phyloP scores from a whole-genome alignment of 2,329 filamentous ascomycete species.

The Xylariaceae sp. region DNA sequence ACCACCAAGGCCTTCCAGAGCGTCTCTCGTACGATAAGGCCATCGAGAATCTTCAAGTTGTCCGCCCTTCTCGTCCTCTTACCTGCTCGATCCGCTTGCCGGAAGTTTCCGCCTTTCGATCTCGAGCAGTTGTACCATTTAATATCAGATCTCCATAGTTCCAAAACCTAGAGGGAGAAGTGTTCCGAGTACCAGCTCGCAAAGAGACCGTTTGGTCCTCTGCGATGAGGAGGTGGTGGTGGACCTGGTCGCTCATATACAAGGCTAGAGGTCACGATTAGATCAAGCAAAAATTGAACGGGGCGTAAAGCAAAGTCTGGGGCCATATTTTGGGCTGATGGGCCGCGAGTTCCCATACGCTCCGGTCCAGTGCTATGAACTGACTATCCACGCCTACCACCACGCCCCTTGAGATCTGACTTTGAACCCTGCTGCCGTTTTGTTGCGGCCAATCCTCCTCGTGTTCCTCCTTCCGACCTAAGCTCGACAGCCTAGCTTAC shows the following conservation, averaged over 20 bases:
- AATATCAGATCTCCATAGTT: slow-evolving; percentile 14
- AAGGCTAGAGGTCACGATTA: slow-evolving; percentile 32
- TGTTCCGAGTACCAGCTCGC: slow-evolving; percentile 20
- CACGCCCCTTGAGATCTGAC: slow-evolving; percentile 21
- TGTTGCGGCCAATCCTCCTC: slow-evolving; percentile 5
- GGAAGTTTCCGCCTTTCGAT: slow-evolving; percentile 26
- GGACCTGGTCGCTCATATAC: slow-evolving; percentile 36
- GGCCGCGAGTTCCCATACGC: slow-evolving; percentile 16
- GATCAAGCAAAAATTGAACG: slow-evolving; percentile 11
- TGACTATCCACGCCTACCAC: slow-evolving; percentile 20
- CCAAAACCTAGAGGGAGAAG: slow-evolving; percentile 5
- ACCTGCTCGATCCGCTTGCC: slow-evolving; percentile 8
- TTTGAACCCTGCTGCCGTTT: slow-evolving; percentile 11
- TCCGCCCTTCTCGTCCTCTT: slow-evolving; percentile 4
- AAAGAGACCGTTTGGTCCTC: slow-evolving; percentile 38
- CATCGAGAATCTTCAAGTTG: slow-evolving; percentile 4
- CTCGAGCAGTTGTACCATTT: slow-evolving; percentile 9
- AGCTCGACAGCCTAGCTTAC: slow-evolving; percentile 1
- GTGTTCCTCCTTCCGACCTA: slow-evolving; percentile 1
- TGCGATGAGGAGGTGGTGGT: slow-evolving; percentile 42
- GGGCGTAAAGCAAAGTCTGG: slow-evolving; percentile 15
- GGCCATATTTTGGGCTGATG: slow-evolving; percentile 20
- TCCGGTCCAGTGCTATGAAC: slow-evolving; percentile 31
- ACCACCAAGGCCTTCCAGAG: slow-evolving; percentile 5
- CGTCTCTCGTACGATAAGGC: slow-evolving; percentile 5